Evolutionary conservation across 2,329 filamentous ascomycete species (phyloP).

Genomic region (Fusarium papillatum): DNA sequence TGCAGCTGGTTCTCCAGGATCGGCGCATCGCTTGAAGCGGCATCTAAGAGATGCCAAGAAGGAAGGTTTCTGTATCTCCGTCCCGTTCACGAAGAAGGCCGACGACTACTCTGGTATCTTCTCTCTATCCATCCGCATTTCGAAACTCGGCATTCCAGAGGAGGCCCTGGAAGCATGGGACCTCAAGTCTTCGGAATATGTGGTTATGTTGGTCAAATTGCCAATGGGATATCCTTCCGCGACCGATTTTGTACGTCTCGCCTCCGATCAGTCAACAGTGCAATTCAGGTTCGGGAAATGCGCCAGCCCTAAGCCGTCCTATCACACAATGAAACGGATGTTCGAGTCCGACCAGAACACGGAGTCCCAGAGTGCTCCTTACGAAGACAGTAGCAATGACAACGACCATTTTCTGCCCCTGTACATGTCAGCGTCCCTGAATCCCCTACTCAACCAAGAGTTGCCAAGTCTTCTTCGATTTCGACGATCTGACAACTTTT

Average conservation of each 20-base stretch:
- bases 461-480: conserved; percentile 74
- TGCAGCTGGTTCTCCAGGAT: background rate
- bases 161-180: conserved; percentile 86
- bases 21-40: conserved; percentile 29
- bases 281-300: conserved; percentile 79
- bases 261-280: conserved; percentile 47
- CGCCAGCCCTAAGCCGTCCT: conserved; percentile 78
- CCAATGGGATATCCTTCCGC: conserved; percentile 71
- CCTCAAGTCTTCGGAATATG: conserved; percentile 74
- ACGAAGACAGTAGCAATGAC: conserved; percentile 4
- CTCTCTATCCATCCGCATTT: conserved; percentile 77
- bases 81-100: conserved; percentile 63
- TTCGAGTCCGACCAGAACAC: conserved; percentile 17
- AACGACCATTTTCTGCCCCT: conserved; percentile 55
- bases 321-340: conserved; percentile 61
- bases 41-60: conserved; percentile 67
- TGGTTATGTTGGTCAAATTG: conserved; percentile 81
- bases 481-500: conserved; percentile 63
- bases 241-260: conserved; percentile 64
- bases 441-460: conserved; percentile 69
- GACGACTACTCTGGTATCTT: conserved; percentile 61
- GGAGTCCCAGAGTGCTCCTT: background rate
- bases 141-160: conserved; percentile 79
- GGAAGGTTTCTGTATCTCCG: conserved; percentile 79
- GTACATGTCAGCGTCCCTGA: conserved; percentile 81